These are phyloP conservation scores for Lomentospora prolificans DNA, from an alignment of 2,329 filamentous ascomycete genomes.

Conservation along the genomic window DNA sequence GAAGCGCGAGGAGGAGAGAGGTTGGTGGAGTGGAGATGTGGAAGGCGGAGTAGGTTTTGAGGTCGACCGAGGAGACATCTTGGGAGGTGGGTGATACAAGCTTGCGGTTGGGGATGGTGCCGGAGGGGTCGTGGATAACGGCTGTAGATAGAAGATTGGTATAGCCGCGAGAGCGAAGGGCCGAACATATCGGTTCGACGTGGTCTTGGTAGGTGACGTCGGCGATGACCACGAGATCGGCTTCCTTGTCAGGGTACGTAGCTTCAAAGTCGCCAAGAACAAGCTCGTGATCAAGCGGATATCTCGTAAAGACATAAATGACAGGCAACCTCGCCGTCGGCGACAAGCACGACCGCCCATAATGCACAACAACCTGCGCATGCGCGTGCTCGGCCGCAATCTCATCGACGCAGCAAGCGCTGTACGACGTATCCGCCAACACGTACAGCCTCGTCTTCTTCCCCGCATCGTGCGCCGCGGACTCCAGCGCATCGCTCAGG, in stretches of 20 bases:
- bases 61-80: constrained; percentile 27
- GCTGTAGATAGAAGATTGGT: constrained; percentile 56
- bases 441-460: constrained; percentile 54
- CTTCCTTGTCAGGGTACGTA: constrained; percentile 54
- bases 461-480: constrained; percentile 5
- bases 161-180: constrained; percentile 58
- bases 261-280: constrained; percentile 51
- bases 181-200: constrained; percentile 45
- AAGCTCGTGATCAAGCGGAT: constrained; percentile 52
- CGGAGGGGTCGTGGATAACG: constrained; percentile 69
- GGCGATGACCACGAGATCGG: constrained; percentile 71
- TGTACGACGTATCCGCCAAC: constrained; percentile 91
- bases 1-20: constrained; percentile 76
- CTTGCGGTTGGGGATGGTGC: constrained; percentile 73
- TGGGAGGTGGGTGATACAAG: constrained; percentile 26
- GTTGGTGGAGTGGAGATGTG: constrained; percentile 75
- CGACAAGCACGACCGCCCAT: constrained; percentile 84
- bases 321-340: constrained; percentile 81
- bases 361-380: constrained; percentile 88
- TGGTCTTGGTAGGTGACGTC: constrained; percentile 82
- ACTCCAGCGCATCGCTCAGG: constrained; percentile 16
- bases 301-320: constrained; percentile 79
- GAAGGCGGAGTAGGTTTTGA: constrained; percentile 67
- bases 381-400: constrained; percentile 89
- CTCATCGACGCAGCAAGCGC: constrained; percentile 94